These are phyloP conservation scores for Gnetum montanum DNA, from an alignment of 75 land plant genomes.

Conservation along the genomic window DNA sequence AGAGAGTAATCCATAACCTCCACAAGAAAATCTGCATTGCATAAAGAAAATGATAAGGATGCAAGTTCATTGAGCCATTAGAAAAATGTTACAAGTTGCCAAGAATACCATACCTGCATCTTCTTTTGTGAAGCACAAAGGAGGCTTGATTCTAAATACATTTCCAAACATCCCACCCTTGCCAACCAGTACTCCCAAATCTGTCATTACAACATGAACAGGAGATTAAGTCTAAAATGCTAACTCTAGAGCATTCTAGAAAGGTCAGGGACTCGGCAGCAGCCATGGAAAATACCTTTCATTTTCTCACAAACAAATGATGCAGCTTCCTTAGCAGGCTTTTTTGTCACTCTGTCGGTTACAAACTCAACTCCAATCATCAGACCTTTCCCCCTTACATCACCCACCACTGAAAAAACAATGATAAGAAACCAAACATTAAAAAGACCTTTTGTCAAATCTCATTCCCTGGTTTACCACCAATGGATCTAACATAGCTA, in stretches of 20 bases:
- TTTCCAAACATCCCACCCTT: constrained; percentile 88
- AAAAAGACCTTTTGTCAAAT: too few species aligned
- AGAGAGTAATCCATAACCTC: constrained; percentile 86
- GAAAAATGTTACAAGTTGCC: not conserved
- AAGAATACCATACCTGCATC: constrained; percentile 66
- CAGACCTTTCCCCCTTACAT: constrained; percentile 92
- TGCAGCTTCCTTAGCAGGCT: constrained; percentile 80
- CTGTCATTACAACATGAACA: constrained; percentile 19
- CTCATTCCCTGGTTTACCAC: too few species aligned
- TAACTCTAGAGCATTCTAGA: too few species aligned
- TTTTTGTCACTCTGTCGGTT: constrained; percentile 67
- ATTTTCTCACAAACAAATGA: constrained; percentile 58
- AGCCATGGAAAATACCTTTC: constrained; percentile 74
- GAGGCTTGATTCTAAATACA: constrained; percentile 96
- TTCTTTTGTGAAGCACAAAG: constrained; percentile 88
- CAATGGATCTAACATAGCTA: too few species aligned
- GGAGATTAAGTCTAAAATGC: too few species aligned
- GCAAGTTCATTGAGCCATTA: not conserved
- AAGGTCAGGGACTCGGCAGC: not conserved
- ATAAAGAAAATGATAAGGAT: constrained; percentile 7
- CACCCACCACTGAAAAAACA: constrained; percentile 86
- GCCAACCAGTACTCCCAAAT: constrained; percentile 83
- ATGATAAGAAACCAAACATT: too few species aligned
- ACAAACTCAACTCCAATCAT: constrained; percentile 96
- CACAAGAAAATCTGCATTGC: constrained; percentile 69